phyloP scores from a whole-genome alignment of 495 filamentous ascomycete species.

The Penicilliopsis zonata region DNA sequence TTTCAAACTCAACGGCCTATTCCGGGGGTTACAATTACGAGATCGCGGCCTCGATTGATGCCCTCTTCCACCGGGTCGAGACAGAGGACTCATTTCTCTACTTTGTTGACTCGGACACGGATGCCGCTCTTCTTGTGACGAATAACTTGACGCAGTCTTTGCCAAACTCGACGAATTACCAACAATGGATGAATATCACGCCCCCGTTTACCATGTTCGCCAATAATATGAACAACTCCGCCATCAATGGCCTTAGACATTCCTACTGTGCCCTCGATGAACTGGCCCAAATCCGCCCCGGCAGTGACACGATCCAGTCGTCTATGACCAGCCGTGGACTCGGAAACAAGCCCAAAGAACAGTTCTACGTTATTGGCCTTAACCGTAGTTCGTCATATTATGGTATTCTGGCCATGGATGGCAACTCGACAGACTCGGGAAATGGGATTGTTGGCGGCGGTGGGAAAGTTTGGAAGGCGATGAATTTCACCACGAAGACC shows the following conservation, averaged over 20 bases:
- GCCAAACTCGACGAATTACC: conserved; percentile 23
- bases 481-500: conserved; percentile 63
- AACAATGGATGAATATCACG: conserved; percentile 42
- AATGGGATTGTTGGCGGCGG: conserved; percentile 49
- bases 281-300: conserved; percentile 47
- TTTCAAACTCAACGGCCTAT: conserved; percentile 47
- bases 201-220: conserved; percentile 72
- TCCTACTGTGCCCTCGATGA: conserved; percentile 64
- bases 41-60: conserved; percentile 72
- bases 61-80: conserved; percentile 51
- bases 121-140: conserved; percentile 66
- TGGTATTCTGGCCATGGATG: conserved; percentile 55
- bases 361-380: conserved; percentile 71
- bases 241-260: conserved; percentile 52
- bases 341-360: conserved; percentile 58
- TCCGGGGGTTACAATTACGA: conserved; percentile 59
- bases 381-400: conserved; percentile 57
- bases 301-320: conserved; percentile 38
- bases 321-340: conserved; percentile 55
- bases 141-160: conserved; percentile 47
- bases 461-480: conserved; percentile 54
- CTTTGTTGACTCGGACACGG: conserved; percentile 69
- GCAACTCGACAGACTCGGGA: conserved; percentile 37
- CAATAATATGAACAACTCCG: conserved; percentile 45
- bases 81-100: conserved; percentile 38